A percentile compares a stretch with the other conserved stretches of the same genome.
Evolutionary conservation across 352 stramenopile genomes (phyloP).

Genomic region (Phytophthora hibernalis): DNA sequence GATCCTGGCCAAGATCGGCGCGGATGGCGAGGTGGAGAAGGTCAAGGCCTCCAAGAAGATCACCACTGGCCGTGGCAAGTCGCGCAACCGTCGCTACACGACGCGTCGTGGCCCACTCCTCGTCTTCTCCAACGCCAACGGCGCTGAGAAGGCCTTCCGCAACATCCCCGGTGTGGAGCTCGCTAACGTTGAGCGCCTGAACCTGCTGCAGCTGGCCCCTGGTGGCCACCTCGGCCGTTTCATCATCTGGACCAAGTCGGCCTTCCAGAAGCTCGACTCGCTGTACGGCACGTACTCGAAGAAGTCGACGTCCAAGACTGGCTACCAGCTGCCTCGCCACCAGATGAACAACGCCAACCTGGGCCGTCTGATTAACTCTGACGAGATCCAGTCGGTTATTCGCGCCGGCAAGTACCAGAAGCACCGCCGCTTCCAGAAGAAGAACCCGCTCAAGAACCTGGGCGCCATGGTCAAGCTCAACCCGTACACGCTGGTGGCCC

Average conservation of each 20-base stretch:
- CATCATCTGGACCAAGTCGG: constrained; percentile 98
- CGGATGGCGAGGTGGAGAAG: constrained; percentile 97
- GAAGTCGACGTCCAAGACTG: constrained; percentile 91
- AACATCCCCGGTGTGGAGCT: constrained; percentile 99
- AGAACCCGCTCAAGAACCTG: constrained; percentile 97
- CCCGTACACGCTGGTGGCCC: constrained; percentile 95
- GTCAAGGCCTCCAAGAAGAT: constrained; percentile 98
- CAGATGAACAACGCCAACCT: constrained; percentile 98
- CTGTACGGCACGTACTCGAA: constrained; percentile 96
- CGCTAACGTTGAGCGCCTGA: constrained; percentile 97
- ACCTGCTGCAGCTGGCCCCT: constrained; percentile 97
- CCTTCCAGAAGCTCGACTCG: constrained; percentile 96
- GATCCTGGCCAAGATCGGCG: constrained; percentile 95
- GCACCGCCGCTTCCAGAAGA: constrained; percentile 94
- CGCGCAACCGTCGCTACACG: constrained; percentile 97
- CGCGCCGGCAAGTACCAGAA: constrained; percentile 94
- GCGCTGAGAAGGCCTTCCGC: constrained; percentile 95
- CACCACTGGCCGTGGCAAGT: constrained; percentile 98
- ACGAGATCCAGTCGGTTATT: constrained; percentile 98
- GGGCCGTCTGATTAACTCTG: constrained; percentile 99
- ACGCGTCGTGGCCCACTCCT: constrained; percentile 96
- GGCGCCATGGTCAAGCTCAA: constrained; percentile 97
- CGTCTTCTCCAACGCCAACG: constrained; percentile 95
- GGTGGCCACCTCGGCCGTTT: constrained; percentile 99
- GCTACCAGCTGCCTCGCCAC: constrained; percentile 94